phyloP scores from a whole-genome alignment of 495 filamentous ascomycete genomes.

The Penicillium lividum region DNA sequence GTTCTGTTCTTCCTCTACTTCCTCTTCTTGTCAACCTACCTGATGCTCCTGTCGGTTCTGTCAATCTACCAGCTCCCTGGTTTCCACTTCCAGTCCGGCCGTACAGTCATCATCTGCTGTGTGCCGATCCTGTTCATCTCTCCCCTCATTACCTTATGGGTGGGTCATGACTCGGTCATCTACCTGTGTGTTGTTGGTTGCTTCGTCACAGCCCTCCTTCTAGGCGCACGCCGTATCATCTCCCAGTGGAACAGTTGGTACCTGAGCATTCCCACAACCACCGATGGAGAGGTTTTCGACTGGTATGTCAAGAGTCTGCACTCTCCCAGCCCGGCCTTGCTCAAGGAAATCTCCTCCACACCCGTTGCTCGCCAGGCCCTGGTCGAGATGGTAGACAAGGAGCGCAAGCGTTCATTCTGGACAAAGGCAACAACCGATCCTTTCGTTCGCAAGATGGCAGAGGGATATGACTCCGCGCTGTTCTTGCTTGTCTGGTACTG shows the following conservation, averaged over 20 bases:
- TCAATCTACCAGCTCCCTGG: slow-evolving; percentile 6
- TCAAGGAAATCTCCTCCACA: background rate
- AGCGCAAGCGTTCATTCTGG: slow-evolving; percentile 4
- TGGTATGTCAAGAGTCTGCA: background rate
- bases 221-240: slow-evolving; percentile 3
- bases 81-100: slow-evolving; percentile 7
- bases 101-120: slow-evolving; percentile 2
- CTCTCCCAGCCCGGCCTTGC: background rate
- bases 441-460: slow-evolving; percentile 4
- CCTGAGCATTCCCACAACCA: slow-evolving; percentile 3
- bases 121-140: slow-evolving; percentile 7
- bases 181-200: slow-evolving; percentile 6
- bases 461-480: background rate
- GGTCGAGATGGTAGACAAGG: slow-evolving; percentile 1
- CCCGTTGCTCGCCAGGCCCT: slow-evolving; percentile 2
- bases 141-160: slow-evolving; percentile 2
- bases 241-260: slow-evolving; percentile 8
- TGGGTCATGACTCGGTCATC: slow-evolving; percentile 8
- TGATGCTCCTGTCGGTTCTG: slow-evolving; percentile 8
- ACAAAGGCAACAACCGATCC: slow-evolving; percentile 8
- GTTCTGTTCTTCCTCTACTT: slow-evolving; percentile 9
- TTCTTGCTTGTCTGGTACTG: slow-evolving; percentile 10
- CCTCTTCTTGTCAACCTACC: slow-evolving; percentile 7
- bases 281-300: slow-evolving; percentile 1
- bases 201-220: slow-evolving; percentile 1